Evolutionary conservation across 352 stramenopile genomes (phyloP), one percentile per base, ranked within the genome.

Genomic region (Pythium phragmitis): DNA sequence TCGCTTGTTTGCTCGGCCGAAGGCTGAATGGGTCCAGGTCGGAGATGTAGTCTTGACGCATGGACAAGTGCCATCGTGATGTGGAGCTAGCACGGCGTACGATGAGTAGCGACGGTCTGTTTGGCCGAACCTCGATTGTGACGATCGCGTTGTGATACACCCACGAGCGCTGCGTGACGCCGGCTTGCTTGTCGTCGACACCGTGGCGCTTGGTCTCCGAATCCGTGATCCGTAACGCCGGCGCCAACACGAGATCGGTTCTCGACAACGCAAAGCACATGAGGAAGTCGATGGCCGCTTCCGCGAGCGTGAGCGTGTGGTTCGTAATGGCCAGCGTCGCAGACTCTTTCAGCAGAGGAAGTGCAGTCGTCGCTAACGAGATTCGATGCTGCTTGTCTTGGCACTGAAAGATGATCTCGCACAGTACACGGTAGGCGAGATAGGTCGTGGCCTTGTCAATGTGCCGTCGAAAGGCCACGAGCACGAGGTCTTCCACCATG

Each of bases 241-340:
- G 72, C 11, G 83, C 71, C 12, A 63, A 51, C 8, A 66, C 37
- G 9, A 82, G 21, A 33, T 72, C 63, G 14, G 83, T 87, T 21
- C 74, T 73, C 6, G 80, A 86, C 36, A 88, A 76, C 21, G 82
- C 81, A 65, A 85, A 88, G 55, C 73, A 89, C 79, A 91, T 85
- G 21, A 95, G 65, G 46, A 91, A 92, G 50, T 95, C 87, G 9
- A 95, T 75, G 14, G 82, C 82, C 7, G 79, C 71, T 57, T 95
- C 82, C 7, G 79, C 63, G 23, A 95, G 57, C 52, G 85, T 12
- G 1, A 41, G 26, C 7, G 51, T 43, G 53, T 74, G 54, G 37
- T 63, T 79, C 46, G 85, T 82, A 2, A 70, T 67, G 1, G 68
- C 68, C 56, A 63, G 46, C 11, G 70, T 57, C 30, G 50, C 36